Percentiles rank a stretch among this genome's conserved stretches.
These are phyloP conservation scores for Sclerotinia trifoliorum DNA, from an alignment of 2,329 filamentous ascomycete genomes.

Conservation along the genomic window DNA sequence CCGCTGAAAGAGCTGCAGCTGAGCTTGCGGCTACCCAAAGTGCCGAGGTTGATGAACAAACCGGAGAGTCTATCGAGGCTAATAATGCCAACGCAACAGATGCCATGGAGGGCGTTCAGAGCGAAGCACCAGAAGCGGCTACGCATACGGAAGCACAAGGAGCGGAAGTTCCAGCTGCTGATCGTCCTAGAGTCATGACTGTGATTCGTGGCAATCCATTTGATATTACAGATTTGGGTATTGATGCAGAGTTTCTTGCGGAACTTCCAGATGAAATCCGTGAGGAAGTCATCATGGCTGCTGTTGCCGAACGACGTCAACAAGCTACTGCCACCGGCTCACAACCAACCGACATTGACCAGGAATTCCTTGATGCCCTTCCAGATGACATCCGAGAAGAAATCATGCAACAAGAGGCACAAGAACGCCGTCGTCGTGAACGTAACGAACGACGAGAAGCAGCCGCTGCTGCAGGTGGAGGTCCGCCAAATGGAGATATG, in stretches of 20 bases:
- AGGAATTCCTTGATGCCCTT: conserved; percentile 89
- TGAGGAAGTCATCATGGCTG: conserved; percentile 92
- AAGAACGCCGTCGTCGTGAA: conserved; percentile 83
- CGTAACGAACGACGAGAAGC: conserved; percentile 77
- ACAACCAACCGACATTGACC: conserved; percentile 79
- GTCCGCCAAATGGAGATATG: conserved; percentile 66
- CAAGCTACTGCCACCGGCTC: conserved; percentile 71
- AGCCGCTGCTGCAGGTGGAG: conserved; percentile 49
- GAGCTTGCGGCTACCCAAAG: conserved; percentile 50
- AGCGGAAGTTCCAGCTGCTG: conserved; percentile 46
- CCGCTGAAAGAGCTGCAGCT: conserved; percentile 57
- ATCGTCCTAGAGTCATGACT: conserved; percentile 68
- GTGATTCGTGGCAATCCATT: conserved; percentile 83
- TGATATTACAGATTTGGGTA: conserved; percentile 91
- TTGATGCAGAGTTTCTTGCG: conserved; percentile 90
- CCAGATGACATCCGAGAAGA: conserved; percentile 88
- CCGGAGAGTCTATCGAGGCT: conserved; percentile 38
- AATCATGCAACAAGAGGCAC: conserved; percentile 84
- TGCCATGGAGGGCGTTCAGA: conserved; percentile 75
- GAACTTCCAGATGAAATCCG: conserved; percentile 97
- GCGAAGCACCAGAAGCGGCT: conserved; percentile 40
- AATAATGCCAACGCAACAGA: conserved; percentile 30
- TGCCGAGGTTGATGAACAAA: conserved; percentile 44
- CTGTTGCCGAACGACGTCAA: conserved; percentile 78
- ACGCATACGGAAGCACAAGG: background rate